Base-by-base conservation (phyloP, 1,139 yeast genomes). In the Debaryomyces robertsiae region DNA sequence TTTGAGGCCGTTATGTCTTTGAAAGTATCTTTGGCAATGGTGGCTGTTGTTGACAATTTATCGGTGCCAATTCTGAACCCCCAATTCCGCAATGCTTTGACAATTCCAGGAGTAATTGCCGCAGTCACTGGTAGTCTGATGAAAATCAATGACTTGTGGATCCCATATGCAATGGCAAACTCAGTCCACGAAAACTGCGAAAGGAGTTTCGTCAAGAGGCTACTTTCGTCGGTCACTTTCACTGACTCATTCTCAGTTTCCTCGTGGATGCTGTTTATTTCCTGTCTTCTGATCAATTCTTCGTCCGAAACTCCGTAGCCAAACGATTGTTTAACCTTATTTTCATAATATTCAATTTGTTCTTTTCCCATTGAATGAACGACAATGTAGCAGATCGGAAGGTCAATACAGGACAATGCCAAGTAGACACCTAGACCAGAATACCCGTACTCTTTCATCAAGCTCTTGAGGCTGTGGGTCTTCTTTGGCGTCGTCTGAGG, bases 351-450 rank as follows among this genome's bases (percentile, higher is more conserved):
- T 43, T 79, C 79, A 31, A 90, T 86, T 51, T 78, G 75, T 27
- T 89, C 96, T 50, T 84, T 86, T 18, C 98, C 98, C 54, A 85
- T 67, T 0, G 91, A 79, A 58, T 90, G 97, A 10, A 93, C 98
- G 35, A 87, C 57, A 15, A 85, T 53, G 57, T 84, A 93, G 59
- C 95, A 88, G 3, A 90, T 50, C 1, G 98, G 98, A 49, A 88
- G 72, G 58, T 93, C 98, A 31, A 93, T 61, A 19, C 75, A 70
- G 2, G 88, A 75, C 14, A 93, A 61, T 0, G 77, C 84, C 28
- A 89, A 56, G 57, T 93, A 93, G 0, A 93, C 90, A 10, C 89
- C 96, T 15, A 93, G 66, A 0, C 96, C 98, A 6, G 95, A 80
- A 68, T 84, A 88, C 1, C 99, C 99, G 60, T 93, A 93, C 58